phyloP scores from a whole-genome alignment of 2,329 filamentous ascomycete genomes.

The Boeremia exigua region DNA sequence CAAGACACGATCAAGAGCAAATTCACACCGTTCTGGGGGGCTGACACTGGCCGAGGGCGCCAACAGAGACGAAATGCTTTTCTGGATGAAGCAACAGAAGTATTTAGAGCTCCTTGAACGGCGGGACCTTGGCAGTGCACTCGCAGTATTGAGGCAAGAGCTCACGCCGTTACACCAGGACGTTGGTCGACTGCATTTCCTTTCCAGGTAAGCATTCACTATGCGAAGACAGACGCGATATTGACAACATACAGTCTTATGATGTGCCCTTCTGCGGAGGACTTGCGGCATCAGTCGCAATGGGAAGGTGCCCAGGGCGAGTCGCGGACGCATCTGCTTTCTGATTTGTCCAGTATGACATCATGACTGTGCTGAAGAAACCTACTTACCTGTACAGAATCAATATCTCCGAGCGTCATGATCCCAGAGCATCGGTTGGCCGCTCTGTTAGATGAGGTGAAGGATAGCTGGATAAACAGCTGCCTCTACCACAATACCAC shows the following conservation, averaged over 20 bases:
- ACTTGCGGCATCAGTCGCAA: conserved; percentile 75
- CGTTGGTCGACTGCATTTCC: conserved; percentile 74
- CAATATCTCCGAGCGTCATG: conserved; percentile 95
- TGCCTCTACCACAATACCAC: conserved; percentile 90
- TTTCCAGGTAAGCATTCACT: conserved; percentile 67
- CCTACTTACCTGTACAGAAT: conserved; percentile 61
- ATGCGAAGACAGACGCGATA: not conserved
- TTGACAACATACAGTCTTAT: conserved; percentile 66
- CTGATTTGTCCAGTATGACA: conserved; percentile 76
- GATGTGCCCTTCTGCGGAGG: conserved; percentile 82
- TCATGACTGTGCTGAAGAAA: not conserved
- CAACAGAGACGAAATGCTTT: conserved; percentile 80
- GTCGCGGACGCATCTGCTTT: conserved; percentile 77
- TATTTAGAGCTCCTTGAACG: conserved; percentile 88
- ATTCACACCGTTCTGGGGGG: conserved; percentile 55
- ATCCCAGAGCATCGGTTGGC: conserved; percentile 90
- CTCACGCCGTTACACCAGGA: conserved; percentile 86
- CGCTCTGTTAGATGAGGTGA: conserved; percentile 80
- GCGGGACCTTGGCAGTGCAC: conserved; percentile 73
- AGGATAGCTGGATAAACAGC: conserved; percentile 78
- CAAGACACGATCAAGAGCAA: conserved; percentile 35
- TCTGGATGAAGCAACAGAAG: conserved; percentile 90
- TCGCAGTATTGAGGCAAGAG: conserved; percentile 85
- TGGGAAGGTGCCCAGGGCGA: conserved; percentile 84
- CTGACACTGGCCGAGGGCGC: conserved; percentile 77